phyloP scores from a whole-genome alignment of 805 yeast genomes.

The Cyberlindnera suaveolens region DNA sequence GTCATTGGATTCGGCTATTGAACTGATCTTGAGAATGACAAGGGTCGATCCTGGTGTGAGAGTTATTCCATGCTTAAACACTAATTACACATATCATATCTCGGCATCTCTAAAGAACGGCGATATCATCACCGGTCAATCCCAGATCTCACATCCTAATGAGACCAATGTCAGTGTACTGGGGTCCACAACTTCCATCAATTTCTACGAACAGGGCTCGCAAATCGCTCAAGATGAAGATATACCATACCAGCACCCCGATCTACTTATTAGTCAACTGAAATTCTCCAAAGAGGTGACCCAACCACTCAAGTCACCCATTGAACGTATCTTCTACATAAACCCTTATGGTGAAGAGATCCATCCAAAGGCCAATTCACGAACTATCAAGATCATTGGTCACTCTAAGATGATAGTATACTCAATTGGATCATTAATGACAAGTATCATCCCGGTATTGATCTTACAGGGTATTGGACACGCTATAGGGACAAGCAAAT shows the following conservation, averaged over 20 bases:
- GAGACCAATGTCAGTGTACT: slow-evolving; percentile 11
- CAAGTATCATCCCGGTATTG: slow-evolving; percentile 77
- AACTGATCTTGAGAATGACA: slow-evolving; percentile 60
- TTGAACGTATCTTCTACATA: slow-evolving; percentile 67
- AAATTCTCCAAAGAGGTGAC: slow-evolving; percentile 57
- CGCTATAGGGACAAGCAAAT: slow-evolving; percentile 37
- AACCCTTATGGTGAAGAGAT: slow-evolving; percentile 87
- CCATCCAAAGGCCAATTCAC: slow-evolving; percentile 62
- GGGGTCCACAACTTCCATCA: slow-evolving; percentile 13
- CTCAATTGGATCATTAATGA: slow-evolving; percentile 85
- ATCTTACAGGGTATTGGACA: slow-evolving; percentile 68
- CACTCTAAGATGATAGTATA: slow-evolving; percentile 54
- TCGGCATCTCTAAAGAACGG: slow-evolving; percentile 72
- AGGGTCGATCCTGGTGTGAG: slow-evolving; percentile 45
- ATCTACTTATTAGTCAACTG: slow-evolving; percentile 64
- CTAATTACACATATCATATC: slow-evolving; percentile 81
- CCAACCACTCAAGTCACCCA: slow-evolving; percentile 64
- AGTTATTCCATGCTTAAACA: slow-evolving; percentile 77
- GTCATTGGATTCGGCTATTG: slow-evolving; percentile 78
- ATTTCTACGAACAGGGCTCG: slow-evolving; percentile 9
- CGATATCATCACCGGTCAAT: slow-evolving; percentile 76
- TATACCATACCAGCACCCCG: slow-evolving; percentile 74
- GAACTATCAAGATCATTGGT: slow-evolving; percentile 47
- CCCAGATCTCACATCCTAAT: slow-evolving; percentile 87
- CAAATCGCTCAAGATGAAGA: slow-evolving; percentile 35